Conservation (phyloP, 2,329 filamentous ascomycete genomes). For the Talaromyces sp. region DNA sequence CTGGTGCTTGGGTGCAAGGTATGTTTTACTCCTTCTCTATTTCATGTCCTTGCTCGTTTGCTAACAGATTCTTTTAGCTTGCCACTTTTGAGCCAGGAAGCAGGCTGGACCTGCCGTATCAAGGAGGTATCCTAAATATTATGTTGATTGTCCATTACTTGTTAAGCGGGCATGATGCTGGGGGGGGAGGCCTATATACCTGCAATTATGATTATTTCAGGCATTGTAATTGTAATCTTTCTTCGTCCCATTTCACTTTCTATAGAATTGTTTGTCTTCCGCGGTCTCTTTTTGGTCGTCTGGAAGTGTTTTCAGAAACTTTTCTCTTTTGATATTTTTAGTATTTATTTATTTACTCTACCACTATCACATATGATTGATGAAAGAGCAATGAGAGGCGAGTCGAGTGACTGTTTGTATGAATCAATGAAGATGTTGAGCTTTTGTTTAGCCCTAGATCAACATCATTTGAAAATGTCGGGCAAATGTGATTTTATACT, state of each 20-base stretch:
- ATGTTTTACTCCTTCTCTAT: constrained; percentile 32
- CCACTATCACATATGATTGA: constrained; percentile 12
- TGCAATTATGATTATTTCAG: constrained; percentile 15
- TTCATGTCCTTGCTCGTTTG: constrained; percentile 31
- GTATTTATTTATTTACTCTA: background rate
- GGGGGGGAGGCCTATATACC: constrained; percentile 22
- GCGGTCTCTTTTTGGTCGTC: background rate
- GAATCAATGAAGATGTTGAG: constrained; percentile 7
- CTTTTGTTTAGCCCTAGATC: background rate
- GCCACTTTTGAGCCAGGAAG: constrained; percentile 73
- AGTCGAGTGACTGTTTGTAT: constrained; percentile 16
- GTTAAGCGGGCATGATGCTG: constrained; percentile 18
- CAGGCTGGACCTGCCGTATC: constrained; percentile 87
- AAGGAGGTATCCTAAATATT: constrained; percentile 61
- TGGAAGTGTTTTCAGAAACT: background rate
- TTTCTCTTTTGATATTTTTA: background rate
- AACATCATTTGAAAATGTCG: background rate
- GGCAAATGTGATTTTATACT: background rate
- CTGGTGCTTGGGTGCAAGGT: constrained; percentile 97
- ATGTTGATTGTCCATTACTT: constrained; percentile 19
- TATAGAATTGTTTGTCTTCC: constrained; percentile 13
- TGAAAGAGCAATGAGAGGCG: constrained; percentile 10
- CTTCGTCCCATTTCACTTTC: constrained; percentile 12
- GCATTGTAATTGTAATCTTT: constrained; percentile 21
- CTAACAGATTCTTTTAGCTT: constrained; percentile 52